A percentile compares a stretch with the other conserved stretches of the same genome.
Evolutionary conservation across 2,329 filamentous ascomycete genomes (phyloP).

Genomic region (Colletotrichum destructivum): DNA sequence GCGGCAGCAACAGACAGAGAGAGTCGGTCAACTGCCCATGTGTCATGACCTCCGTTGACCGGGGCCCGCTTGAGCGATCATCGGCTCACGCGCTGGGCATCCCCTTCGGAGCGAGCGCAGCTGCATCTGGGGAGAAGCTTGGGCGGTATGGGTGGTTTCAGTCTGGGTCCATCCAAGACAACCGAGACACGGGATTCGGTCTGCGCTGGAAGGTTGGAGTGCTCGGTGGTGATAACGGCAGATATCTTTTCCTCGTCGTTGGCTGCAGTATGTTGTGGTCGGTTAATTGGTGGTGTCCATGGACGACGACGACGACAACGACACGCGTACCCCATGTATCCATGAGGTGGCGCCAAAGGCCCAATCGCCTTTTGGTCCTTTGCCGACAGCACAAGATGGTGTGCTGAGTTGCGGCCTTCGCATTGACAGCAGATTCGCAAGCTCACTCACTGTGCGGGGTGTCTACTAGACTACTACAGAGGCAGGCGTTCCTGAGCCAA

Average conservation of each 20-base stretch:
- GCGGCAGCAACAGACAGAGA: slow-evolving; percentile 17
- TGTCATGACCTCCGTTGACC: slow-evolving; percentile 37
- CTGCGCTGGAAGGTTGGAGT: background rate
- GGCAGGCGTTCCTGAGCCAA: slow-evolving; percentile 15
- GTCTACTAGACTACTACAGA: slow-evolving; percentile 1
- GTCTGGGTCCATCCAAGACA: slow-evolving; percentile 25
- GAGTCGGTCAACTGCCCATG: slow-evolving; percentile 30
- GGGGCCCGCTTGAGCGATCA: slow-evolving; percentile 34
- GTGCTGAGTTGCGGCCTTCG: slow-evolving; percentile 26
- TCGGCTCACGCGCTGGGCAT: slow-evolving; percentile 27
- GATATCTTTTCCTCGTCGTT: background rate
- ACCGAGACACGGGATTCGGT: slow-evolving; percentile 28
- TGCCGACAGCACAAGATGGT: slow-evolving; percentile 15
- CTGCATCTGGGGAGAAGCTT: slow-evolving; percentile 38
- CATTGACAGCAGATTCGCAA: slow-evolving; percentile 39
- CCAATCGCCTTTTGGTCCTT: slow-evolving; percentile 8
- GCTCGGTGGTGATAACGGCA: slow-evolving; percentile 3
- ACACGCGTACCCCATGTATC: slow-evolving; percentile 35
- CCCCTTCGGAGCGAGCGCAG: slow-evolving; percentile 10
- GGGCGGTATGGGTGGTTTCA: slow-evolving; percentile 35
- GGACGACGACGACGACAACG: background rate
- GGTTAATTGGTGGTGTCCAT: background rate
- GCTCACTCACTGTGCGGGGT: slow-evolving; percentile 27
- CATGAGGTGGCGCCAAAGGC: slow-evolving; percentile 20
- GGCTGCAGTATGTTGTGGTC: background rate